Conservation (phyloP, 331 rosid genomes). For the Quercus lobata region DNA sequence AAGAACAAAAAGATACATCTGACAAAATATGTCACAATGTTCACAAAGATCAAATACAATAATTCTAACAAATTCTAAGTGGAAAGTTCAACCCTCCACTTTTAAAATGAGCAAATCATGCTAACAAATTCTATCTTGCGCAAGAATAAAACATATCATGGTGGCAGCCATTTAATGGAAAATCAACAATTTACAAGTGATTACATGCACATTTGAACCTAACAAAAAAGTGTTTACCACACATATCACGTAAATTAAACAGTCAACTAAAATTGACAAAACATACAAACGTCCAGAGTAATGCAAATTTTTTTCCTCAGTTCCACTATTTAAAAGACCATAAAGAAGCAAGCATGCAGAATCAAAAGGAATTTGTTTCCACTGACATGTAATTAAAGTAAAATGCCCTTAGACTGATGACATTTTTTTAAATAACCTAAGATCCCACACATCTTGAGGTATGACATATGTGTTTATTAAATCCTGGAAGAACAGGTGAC, state of each 20-base stretch:
- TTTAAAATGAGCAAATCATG: neutral
- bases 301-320: no score
- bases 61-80: neutral
- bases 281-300: neutral
- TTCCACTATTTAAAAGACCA: no score
- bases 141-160: neutral
- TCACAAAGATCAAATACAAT: neutral
- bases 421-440: constrained; percentile 65
- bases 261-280: neutral
- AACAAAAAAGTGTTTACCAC: no score
- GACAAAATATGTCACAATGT: neutral
- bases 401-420: constrained; percentile 59
- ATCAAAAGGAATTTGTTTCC: no score
- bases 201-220: neutral
- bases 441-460: constrained; percentile 95
- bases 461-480: constrained; percentile 44
- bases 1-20: neutral
- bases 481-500: constrained; percentile 46
- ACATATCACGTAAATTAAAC: neutral
- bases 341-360: no score
- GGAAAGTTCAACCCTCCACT: neutral
- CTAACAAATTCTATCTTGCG: neutral
- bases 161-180: neutral
- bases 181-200: neutral
- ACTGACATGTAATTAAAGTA: constrained; percentile 1